Evolutionary conservation across 1,139 yeast genomes (phyloP), one percentile per base, ranked within the genome.

Genomic region (Candida frijolesensis): DNA sequence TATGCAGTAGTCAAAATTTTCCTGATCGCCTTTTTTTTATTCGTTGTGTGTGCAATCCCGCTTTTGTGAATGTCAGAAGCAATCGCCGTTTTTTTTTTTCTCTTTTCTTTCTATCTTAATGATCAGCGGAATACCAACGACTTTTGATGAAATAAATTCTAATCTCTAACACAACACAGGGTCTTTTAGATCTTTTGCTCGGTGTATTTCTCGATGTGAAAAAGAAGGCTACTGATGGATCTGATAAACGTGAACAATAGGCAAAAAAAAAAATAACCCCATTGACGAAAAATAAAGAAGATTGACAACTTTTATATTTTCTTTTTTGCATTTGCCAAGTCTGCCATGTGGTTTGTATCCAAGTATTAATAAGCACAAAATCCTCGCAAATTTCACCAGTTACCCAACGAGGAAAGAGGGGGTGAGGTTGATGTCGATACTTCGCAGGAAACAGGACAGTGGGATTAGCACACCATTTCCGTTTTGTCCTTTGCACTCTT

Each of bases 141-240:
- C 27, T n/a, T 8, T 37, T 37, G 14, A 4, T 37, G 14, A 37
- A 35, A 11, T 35, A 18, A 38, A 38, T 38, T 38, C 42, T 14
- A 38, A n/a, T 22, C 42, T 38, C 42, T 38, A 22, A 38, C 42
- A 7, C 32, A n/a, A 14, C 15, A 25, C 22, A 22, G 42, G 42
- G 16, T 38, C 18, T 25, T 19, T 22, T 8, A 12, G 41, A 37
- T 18, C 27, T 12, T n/a, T 19, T 4, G 18, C 12, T 38, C 4
- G n/a, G 22, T 15, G 14, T 38, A 9, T 38, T 38, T 38, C 29
- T 19, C 15, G 41, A 38, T 38, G 29, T 6, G 14, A 19, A 27
- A 38, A 22, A 38, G 12, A n/a, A 8, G 42, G 30, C 10, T 22
- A n/a, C 42, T 38, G 42, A 38, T 38, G 30, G 42, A 38, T 38